Evolutionary conservation across 2,329 filamentous ascomycete species (phyloP).

Genomic region (Nemania sp.): DNA sequence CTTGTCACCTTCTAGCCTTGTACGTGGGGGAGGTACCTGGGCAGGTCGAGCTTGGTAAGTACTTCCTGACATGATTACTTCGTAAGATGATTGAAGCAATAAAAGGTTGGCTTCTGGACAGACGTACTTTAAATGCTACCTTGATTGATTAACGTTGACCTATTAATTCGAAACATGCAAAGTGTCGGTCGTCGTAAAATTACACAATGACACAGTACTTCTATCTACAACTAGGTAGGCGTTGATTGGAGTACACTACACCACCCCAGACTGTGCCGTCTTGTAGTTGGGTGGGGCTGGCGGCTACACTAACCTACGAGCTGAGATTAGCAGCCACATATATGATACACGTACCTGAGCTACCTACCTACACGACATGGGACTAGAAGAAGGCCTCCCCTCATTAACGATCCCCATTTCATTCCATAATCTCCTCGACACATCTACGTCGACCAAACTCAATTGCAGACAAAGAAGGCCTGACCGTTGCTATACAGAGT

Average conservation of each 20-base stretch:
- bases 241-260: not conserved
- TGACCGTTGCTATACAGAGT: not conserved
- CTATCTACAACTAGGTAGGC: not conserved
- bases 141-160: no score
- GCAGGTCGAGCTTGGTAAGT: no score
- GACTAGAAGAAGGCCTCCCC: not conserved
- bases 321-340: slow-evolving; percentile 19
- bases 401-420: not conserved
- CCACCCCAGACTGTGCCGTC: not conserved
- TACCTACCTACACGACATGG: not conserved
- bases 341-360: no score
- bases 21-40: no score
- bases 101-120: no score
- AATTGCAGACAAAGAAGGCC: not conserved
- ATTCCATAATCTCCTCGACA: not conserved
- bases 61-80: no score
- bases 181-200: no score
- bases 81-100: no score
- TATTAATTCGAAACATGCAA: no score
- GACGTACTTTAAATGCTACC: no score
- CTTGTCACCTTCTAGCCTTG: not conserved
- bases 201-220: no score
- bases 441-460: not conserved
- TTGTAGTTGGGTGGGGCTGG: slow-evolving; percentile 2
- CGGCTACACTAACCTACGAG: slow-evolving; percentile 14